Conservation (phyloP, 129 eudicot species). For the Flaveria trinervia region DNA sequence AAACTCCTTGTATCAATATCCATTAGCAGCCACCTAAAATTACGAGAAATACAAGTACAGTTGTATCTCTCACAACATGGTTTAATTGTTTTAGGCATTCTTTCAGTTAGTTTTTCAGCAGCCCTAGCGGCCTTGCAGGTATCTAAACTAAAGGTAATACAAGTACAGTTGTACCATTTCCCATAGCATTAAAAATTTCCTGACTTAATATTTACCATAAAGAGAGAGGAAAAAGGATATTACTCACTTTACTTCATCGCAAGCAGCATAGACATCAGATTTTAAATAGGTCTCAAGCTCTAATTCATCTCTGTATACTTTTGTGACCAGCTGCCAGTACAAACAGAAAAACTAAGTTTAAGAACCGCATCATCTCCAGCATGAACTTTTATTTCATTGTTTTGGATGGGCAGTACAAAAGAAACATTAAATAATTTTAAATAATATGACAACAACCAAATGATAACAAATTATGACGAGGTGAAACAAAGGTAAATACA, state of each 20-base stretch:
- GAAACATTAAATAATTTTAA: not conserved
- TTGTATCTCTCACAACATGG: constrained; percentile 2
- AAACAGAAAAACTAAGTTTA: constrained; percentile 14
- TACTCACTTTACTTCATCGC: constrained; percentile 72
- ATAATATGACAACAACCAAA: constrained; percentile 18
- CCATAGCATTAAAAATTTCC: constrained; percentile 7
- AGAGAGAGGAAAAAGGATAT: constrained; percentile 20
- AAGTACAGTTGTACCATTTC: not conserved
- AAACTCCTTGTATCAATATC: not conserved
- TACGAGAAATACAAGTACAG: not conserved
- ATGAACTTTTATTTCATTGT: constrained; percentile 3
- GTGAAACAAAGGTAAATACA: not conserved
- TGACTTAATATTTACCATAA: not conserved
- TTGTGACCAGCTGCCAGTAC: constrained; percentile 60
- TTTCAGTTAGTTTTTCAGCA: not conserved
- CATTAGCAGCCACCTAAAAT: not conserved
- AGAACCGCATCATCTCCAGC: constrained; percentile 20
- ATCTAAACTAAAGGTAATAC: not conserved
- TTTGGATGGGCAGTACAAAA: constrained; percentile 10
- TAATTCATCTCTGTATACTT: constrained; percentile 80
- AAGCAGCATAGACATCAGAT: constrained; percentile 79
- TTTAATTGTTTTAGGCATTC: constrained; percentile 1
- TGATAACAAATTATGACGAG: constrained; percentile 20
- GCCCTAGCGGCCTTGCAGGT: not conserved
- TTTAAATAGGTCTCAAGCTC: constrained; percentile 84